A percentile compares a stretch with the other conserved stretches of the same genome.
Evolutionary conservation across 768 basidiomycete genomes (phyloP).

Genomic region (Cubamyces lactineus): DNA sequence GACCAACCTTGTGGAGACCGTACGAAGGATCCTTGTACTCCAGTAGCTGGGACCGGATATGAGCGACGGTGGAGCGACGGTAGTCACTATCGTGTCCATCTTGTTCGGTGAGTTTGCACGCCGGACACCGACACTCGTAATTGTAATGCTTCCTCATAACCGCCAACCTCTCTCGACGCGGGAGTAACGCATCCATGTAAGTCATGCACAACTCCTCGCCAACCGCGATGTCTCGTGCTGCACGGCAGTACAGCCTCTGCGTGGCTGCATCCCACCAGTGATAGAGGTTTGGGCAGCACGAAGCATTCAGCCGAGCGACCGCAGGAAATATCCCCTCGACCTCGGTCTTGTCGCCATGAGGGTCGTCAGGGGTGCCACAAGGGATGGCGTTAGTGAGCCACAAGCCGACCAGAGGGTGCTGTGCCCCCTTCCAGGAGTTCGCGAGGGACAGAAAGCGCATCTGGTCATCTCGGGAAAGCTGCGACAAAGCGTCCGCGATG

Average conservation of each 20-base stretch:
- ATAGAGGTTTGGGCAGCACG: conserved; percentile 33
- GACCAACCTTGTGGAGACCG: neutral
- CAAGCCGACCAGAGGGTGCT: conserved; percentile 26
- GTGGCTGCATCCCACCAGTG: conserved; percentile 28
- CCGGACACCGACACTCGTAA: neutral
- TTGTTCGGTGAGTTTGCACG: neutral
- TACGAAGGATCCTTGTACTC: neutral
- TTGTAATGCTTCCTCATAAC: neutral
- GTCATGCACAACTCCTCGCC: conserved; percentile 36
- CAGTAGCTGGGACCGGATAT: no score
- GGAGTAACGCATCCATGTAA: conserved; percentile 20
- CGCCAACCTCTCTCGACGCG: neutral
- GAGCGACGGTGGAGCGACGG: no score
- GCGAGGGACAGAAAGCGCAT: conserved; percentile 24
- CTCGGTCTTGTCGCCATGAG: neutral
- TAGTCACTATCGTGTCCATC: neutral
- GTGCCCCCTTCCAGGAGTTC: conserved; percentile 16
- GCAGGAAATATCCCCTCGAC: conserved; percentile 29
- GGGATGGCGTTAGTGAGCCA: conserved; percentile 32
- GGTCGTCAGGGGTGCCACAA: conserved; percentile 14
- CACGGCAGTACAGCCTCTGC: conserved; percentile 28
- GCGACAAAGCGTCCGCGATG: conserved; percentile 21
- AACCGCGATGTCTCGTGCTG: conserved; percentile 26
- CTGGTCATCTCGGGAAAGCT: conserved; percentile 23
- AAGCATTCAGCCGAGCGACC: conserved; percentile 31